Evolutionary conservation across 192 early-diverging fungal genomes (phyloP), one percentile per base, ranked within the genome.

Genomic region (Dissophora ornata): DNA sequence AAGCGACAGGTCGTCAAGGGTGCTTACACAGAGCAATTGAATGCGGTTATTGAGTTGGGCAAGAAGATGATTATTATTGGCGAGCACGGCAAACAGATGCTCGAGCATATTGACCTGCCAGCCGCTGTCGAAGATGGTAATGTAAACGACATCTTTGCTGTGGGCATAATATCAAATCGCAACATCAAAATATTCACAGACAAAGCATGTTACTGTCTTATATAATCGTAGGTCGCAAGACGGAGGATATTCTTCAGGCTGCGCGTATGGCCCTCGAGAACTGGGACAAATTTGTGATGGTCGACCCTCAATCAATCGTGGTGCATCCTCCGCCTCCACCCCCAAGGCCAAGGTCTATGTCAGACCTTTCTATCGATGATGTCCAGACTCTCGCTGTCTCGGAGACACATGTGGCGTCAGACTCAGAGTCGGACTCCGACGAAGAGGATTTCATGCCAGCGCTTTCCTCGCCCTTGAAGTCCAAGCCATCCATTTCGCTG

Each of bases 11-110:
- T 67, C 41, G 54, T 77, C 53, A 77, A 77, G 52, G 53, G 51
- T 16, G 73, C 73, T 24, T 77, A 77, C 19, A 67, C 64, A 3
- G 64, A 67, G 19, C 63, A 77, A 29, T 29, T 77, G 64, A 67
- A 77, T 38, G 73, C 73, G 30, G 67, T 67, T 15, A 62, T 77
- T 30, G 73, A 77, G 38, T 44, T 77, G 11, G 73, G 73, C 24
- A 77, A 62, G 53, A 77, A 77, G 47, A 77, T 77, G 73, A 64
- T 67, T n/a, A 77, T 77, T 30, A 77, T 77, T 57, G 73, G 73
- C 16, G 73, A 77, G 38, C 73, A 77, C 62, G 73, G 73, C 16
- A 67, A 62, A 21, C 58, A 77, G 24, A 11, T 77, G 13, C 40
- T 77, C 5, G 73, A 77, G 0, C 73, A 77, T 57, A 77, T 77